A percentile compares a stretch with the other conserved stretches of the same genome.
These are phyloP conservation scores for Dioszegia aurantiaca DNA, from an alignment of 768 basidiomycete genomes.

Conservation along the genomic window DNA sequence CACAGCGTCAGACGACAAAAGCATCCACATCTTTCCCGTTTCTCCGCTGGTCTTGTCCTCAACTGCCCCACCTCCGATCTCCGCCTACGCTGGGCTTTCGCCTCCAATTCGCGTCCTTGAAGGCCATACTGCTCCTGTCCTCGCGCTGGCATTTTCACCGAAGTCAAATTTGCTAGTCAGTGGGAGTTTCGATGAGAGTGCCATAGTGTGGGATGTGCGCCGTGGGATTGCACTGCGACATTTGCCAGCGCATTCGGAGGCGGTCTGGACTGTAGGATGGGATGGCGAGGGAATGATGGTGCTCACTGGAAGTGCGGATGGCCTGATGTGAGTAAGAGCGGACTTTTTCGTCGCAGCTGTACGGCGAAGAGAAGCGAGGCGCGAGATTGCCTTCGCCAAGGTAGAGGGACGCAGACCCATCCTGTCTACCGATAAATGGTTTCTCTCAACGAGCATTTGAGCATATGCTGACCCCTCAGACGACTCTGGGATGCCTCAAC, in stretches of 20 bases:
- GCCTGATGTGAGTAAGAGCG: constrained; percentile 89
- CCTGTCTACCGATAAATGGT: neutral
- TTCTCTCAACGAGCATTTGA: neutral
- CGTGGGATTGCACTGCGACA: constrained; percentile 81
- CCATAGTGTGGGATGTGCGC: constrained; percentile 93
- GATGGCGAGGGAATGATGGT: constrained; percentile 93
- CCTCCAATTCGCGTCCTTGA: constrained; percentile 63
- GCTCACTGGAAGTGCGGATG: constrained; percentile 93
- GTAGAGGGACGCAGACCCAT: too few relatives aligned
- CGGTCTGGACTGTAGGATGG: constrained; percentile 89
- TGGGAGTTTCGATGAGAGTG: constrained; percentile 92
- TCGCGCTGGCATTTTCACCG: constrained; percentile 88
- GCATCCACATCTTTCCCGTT: constrained; percentile 17
- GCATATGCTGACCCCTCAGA: constrained; percentile 55
- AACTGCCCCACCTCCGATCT: constrained; percentile 11
- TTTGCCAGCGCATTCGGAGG: constrained; percentile 94
- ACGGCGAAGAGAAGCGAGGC: neutral
- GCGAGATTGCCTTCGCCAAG: too few relatives aligned
- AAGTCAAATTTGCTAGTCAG: constrained; percentile 85
- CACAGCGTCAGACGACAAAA: constrained; percentile 80
- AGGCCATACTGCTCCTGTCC: constrained; percentile 91
- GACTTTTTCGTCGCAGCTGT: neutral
- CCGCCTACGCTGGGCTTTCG: neutral
- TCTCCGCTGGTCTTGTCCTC: too few relatives aligned
- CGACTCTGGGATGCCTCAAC: constrained; percentile 97